phyloP scores from a whole-genome alignment of 345 rosid species.

The Camelina hispida region DNA sequence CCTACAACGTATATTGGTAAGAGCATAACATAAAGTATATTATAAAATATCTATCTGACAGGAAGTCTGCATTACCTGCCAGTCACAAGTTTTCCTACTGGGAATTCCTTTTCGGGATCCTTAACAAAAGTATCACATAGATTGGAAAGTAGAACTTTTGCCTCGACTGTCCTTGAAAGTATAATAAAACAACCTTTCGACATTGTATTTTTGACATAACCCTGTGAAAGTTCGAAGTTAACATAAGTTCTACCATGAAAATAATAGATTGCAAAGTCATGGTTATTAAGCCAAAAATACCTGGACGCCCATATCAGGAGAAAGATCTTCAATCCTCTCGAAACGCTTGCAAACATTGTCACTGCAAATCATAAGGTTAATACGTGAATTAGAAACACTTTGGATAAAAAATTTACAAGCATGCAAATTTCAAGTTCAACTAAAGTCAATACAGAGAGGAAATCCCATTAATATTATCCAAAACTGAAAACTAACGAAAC shows the following conservation, averaged over 20 bases:
- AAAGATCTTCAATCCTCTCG: constrained; percentile 73
- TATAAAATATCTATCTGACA: constrained; percentile 8
- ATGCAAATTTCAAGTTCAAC: constrained; percentile 14
- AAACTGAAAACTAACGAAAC: constrained; percentile 7
- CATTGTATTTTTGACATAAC: constrained; percentile 82
- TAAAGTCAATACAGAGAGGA: constrained; percentile 6
- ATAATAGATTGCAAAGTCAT: background rate
- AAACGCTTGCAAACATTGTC: constrained; percentile 49
- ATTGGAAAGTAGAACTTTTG: constrained; percentile 78
- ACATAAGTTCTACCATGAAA: constrained; percentile 25
- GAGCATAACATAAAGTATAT: constrained; percentile 24
- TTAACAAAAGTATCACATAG: constrained; percentile 74
- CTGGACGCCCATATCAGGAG: constrained; percentile 69
- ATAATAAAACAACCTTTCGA: constrained; percentile 88
- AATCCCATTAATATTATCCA: background rate
- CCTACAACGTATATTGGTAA: constrained; percentile 57
- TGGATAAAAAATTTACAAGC: background rate
- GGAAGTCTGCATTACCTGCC: constrained; percentile 65
- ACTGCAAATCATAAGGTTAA: constrained; percentile 42
- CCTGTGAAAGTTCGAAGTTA: constrained; percentile 52
- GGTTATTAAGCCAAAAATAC: constrained; percentile 45
- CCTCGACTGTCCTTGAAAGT: constrained; percentile 88
- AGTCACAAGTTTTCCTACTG: constrained; percentile 80
- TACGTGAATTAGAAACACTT: constrained; percentile 3
- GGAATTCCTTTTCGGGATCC: constrained; percentile 77